Percentiles rank a stretch among this genome's conserved stretches.
phyloP scores from a whole-genome alignment of 2,329 filamentous ascomycete species.

The Calycina herbarum region DNA sequence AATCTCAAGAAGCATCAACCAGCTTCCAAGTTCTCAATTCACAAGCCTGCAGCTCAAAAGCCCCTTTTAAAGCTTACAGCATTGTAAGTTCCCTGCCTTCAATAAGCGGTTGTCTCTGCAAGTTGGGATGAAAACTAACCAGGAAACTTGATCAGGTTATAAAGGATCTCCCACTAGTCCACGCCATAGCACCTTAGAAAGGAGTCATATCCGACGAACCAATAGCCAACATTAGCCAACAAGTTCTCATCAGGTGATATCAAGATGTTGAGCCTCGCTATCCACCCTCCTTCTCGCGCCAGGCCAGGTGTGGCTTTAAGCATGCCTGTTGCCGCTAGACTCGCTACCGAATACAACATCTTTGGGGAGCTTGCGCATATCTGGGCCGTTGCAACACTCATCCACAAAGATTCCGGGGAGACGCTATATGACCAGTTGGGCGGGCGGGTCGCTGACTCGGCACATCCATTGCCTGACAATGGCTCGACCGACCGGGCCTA shows the following conservation, averaged over 20 bases:
- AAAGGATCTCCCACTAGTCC: not conserved
- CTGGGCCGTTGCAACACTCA: constrained; percentile 33
- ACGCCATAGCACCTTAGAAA: constrained; percentile 1
- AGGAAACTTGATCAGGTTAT: not conserved
- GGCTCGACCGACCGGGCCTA: constrained; percentile 29
- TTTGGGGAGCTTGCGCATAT: constrained; percentile 33
- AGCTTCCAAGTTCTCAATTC: constrained; percentile 1
- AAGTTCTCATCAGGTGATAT: constrained; percentile 1
- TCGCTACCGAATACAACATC: constrained; percentile 30
- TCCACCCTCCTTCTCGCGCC: constrained; percentile 33
- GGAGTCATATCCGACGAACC: not conserved
- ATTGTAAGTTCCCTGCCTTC: not conserved
- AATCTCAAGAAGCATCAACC: not conserved
- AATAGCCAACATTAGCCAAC: not conserved
- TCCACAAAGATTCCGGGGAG: constrained; percentile 31
- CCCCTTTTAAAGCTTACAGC: not conserved
- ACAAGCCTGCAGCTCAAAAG: not conserved
- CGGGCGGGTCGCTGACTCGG: constrained; percentile 33
- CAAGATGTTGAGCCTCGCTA: constrained; percentile 24
- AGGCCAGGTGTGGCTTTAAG: constrained; percentile 30
- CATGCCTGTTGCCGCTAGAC: constrained; percentile 32
- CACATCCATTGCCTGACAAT: constrained; percentile 32
- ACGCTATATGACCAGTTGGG: constrained; percentile 30
- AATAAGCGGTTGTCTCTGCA: not conserved
- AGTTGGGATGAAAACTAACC: not conserved